These are phyloP conservation scores for Pelargonium nanum DNA, from an alignment of 345 rosid species.

Conservation along the genomic window DNA sequence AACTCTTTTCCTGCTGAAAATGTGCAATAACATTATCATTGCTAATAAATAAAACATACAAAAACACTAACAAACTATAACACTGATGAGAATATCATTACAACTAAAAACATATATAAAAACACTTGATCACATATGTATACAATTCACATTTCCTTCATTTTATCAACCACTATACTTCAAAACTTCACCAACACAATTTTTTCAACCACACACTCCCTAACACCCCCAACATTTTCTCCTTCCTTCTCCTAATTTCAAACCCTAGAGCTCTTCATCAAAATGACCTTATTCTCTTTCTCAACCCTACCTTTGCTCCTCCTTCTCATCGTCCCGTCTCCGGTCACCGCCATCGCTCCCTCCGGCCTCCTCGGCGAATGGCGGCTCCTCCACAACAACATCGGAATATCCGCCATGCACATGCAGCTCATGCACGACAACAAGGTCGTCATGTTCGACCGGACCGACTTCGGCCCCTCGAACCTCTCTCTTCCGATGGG, in stretches of 20 bases:
- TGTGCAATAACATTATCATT: not conserved
- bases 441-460: constrained; percentile 67
- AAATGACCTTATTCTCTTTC: not conserved
- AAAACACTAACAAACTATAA: no score
- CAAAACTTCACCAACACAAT: not conserved
- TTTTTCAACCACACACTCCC: not conserved
- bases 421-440: constrained; percentile 71
- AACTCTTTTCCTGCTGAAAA: not conserved
- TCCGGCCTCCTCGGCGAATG: constrained; percentile 28
- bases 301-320: not conserved
- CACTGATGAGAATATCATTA: no score
- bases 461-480: constrained; percentile 71
- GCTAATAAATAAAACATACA: no score
- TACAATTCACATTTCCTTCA: not conserved
- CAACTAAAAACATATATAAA: no score
- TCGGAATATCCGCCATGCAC: constrained; percentile 88
- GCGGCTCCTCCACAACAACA: constrained; percentile 45
- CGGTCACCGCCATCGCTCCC: not conserved
- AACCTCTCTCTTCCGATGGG: constrained; percentile 51
- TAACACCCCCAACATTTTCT: not conserved
- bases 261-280: not conserved
- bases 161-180: not conserved
- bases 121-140: no score
- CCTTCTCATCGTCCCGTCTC: not conserved
- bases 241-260: not conserved